Evolutionary conservation across 2,329 filamentous ascomycete genomes (phyloP).

Genomic region (Hortaea sp.): DNA sequence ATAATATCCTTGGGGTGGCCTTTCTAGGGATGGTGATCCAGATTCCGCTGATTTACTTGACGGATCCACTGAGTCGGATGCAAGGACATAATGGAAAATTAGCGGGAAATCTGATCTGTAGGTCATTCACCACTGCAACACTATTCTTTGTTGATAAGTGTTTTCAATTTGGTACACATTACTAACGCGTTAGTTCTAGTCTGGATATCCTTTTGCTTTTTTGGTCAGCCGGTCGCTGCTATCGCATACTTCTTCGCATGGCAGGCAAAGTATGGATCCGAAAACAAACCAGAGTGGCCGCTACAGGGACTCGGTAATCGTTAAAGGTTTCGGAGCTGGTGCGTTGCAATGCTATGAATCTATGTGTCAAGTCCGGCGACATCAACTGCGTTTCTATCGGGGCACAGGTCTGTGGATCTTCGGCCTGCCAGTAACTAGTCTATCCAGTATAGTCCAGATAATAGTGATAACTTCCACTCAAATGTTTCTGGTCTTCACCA

Average conservation of each 20-base stretch:
- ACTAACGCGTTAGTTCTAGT: neutral
- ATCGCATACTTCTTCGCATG: constrained; percentile 96
- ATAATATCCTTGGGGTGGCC: constrained; percentile 63
- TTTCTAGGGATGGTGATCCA: constrained; percentile 92
- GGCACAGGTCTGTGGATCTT: too few relatives aligned
- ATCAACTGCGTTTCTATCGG: too few relatives aligned
- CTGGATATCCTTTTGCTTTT: constrained; percentile 72
- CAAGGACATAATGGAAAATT: constrained; percentile 65
- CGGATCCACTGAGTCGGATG: constrained; percentile 68
- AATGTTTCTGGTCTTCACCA: too few relatives aligned
- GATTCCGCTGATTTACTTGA: constrained; percentile 75
- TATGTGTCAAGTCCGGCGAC: too few relatives aligned
- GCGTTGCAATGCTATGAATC: too few relatives aligned
- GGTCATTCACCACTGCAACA: constrained; percentile 50
- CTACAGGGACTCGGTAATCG: neutral
- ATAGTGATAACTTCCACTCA: too few relatives aligned
- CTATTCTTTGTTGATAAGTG: too few relatives aligned
- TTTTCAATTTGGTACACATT: too few relatives aligned
- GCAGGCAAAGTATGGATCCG: constrained; percentile 82
- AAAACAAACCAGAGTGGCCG: constrained; percentile 15
- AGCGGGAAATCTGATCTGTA: constrained; percentile 74
- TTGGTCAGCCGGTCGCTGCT: constrained; percentile 87
- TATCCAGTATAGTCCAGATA: too few relatives aligned
- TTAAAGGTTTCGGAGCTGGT: too few relatives aligned
- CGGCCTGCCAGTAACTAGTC: too few relatives aligned